These are phyloP conservation scores for Paraleonurus japonicus DNA, from an alignment of 257 asterid species.

Conservation along the genomic window DNA sequence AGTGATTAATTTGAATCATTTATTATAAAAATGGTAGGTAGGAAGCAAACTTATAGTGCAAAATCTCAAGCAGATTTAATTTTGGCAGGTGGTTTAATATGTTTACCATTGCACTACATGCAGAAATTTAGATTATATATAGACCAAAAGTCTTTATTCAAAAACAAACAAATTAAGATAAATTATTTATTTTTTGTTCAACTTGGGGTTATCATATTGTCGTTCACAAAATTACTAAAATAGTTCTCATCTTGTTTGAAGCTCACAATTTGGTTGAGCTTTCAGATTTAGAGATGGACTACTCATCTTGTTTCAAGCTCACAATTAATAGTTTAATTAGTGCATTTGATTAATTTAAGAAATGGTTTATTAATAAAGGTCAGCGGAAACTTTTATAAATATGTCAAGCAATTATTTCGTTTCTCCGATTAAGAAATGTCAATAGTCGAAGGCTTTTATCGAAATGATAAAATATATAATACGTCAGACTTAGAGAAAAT, in stretches of 20 bases:
- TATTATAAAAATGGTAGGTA: conserved; percentile 14
- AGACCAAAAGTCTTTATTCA: conserved; percentile 11
- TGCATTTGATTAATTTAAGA: not conserved
- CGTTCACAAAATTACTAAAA: not conserved
- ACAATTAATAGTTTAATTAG: not conserved
- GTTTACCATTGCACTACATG: conserved; percentile 20
- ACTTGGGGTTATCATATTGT: not conserved
- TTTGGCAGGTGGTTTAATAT: conserved; percentile 18
- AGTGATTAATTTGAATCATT: not conserved
- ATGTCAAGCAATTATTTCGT: not conserved
- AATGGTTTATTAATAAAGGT: not conserved
- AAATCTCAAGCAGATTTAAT: conserved; percentile 21
- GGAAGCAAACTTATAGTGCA: not conserved
- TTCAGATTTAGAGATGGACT: not conserved
- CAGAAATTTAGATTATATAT: not conserved
- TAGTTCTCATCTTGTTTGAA: not conserved
- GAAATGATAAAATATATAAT: not conserved
- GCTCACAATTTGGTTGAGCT: not conserved
- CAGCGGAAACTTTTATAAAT: not conserved
- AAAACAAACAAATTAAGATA: not conserved
- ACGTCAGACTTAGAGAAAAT: not conserved
- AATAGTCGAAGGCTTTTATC: not conserved
- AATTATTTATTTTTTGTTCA: not conserved
- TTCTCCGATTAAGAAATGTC: not conserved
- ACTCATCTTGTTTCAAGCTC: not conserved